Percentiles rank a stretch among this genome's conserved stretches.
Conservation (phyloP, 495 filamentous ascomycete species). For the Astrothelium macrocarpum region DNA sequence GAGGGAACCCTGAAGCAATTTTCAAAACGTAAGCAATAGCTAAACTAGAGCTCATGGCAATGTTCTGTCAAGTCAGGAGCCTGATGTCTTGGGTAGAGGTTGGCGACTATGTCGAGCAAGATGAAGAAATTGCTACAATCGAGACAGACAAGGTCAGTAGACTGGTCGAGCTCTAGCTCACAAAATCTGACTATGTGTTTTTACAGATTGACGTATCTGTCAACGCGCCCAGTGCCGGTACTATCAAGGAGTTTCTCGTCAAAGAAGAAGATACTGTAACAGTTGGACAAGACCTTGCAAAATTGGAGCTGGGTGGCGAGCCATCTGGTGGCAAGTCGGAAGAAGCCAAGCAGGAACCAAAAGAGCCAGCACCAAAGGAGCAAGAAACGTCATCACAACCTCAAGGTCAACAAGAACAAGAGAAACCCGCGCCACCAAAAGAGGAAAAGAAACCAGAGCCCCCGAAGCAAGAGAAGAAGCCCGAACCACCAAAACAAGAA, state of each 20-base stretch:
- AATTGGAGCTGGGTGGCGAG: slow-evolving; percentile 66
- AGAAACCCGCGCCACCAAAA: slow-evolving; percentile 29
- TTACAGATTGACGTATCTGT: slow-evolving; percentile 85
- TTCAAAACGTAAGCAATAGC: slow-evolving; percentile 56
- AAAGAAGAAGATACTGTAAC: slow-evolving; percentile 93
- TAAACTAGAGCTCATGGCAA: background rate
- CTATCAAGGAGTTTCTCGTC: slow-evolving; percentile 82
- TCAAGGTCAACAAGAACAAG: slow-evolving; percentile 31
- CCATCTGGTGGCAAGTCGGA: slow-evolving; percentile 45
- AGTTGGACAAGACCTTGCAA: slow-evolving; percentile 85
- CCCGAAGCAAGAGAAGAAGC: slow-evolving; percentile 31
- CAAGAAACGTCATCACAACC: slow-evolving; percentile 48
- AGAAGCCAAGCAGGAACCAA: slow-evolving; percentile 43
- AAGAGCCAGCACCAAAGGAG: slow-evolving; percentile 50
- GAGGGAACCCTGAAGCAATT: slow-evolving; percentile 96
- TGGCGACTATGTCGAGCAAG: slow-evolving; percentile 88
- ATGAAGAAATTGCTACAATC: slow-evolving; percentile 98
- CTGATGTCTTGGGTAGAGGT: slow-evolving; percentile 46
- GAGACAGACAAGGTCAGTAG: slow-evolving; percentile 93
- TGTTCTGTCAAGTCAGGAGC: background rate
- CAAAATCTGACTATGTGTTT: background rate
- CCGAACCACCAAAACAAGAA: slow-evolving; percentile 33
- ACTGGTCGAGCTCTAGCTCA: background rate
- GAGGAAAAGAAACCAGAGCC: slow-evolving; percentile 36
- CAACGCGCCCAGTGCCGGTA: slow-evolving; percentile 86